Evolutionary conservation across 2,329 filamentous ascomycete genomes (phyloP), one percentile per base, ranked within the genome.

Genomic region (Mycocentrospora acerina): DNA sequence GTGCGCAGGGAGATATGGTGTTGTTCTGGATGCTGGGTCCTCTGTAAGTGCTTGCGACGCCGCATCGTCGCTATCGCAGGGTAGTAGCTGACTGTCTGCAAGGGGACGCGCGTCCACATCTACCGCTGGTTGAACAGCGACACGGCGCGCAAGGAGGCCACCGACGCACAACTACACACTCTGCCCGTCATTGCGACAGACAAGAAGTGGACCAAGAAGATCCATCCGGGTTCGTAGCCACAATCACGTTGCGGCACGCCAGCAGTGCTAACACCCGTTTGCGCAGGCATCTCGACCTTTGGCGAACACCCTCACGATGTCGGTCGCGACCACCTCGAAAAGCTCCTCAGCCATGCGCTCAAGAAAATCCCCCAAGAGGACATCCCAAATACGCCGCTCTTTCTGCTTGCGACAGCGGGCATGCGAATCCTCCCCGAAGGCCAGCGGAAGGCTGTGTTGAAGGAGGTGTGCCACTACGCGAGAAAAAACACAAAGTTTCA

Each of bases 11-110:
- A 74, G 76, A 73, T 96, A 94, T 77, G 93, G 90, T 65, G 88
- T 97, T 59, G 90, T 98, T 64, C 81, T 98, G 62, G 93, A 98
- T 78, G 93, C 93, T 66, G 93, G 93, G 56, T 97, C 93, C 69
- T 97, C 93, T 60, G 79, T 80, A 70, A 51, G 74, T 67, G n/a
- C 24, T 17, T 22, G 7, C 29, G 5, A 22, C 26, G 19, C 24
- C 11, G 11, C 25, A 13, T 7, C n/a, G 29, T 16, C 15, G 16
- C 7, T 7, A 29, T 32, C n/a, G 35, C 33, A 40, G 7, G 29
- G 29, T 31, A 25, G 32, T 39, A 32, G 42, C 51, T 62, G 32
- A 63, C 53, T 19, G 37, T 33, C 18, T 10, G 40, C 37, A 44
- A 79, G 68, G 91, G 93, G 66, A 97, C 91, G 59, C 86, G 93